Conservation (phyloP, 768 basidiomycete species). For the Leccinum incarnatum region DNA sequence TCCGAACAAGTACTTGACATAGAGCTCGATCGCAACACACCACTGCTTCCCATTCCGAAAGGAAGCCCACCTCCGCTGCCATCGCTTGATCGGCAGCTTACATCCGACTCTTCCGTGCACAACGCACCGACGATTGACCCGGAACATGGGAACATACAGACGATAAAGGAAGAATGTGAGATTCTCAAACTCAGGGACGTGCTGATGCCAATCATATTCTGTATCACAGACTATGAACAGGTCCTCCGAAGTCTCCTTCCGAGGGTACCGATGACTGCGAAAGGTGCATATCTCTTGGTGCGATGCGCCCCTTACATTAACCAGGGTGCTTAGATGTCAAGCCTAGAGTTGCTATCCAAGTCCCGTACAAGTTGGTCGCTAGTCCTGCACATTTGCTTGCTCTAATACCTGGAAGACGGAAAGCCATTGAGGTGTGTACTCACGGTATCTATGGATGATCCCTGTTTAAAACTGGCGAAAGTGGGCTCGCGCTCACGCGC, state of each 20-base stretch:
- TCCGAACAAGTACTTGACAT: slow-evolving; percentile 52
- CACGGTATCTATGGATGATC: neutral
- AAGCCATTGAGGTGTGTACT: slow-evolving; percentile 45
- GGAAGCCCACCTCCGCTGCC: slow-evolving; percentile 24
- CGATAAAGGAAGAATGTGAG: slow-evolving; percentile 21
- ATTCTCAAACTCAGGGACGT: neutral
- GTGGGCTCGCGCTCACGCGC: slow-evolving; percentile 46
- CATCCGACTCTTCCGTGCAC: neutral
- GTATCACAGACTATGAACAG: slow-evolving; percentile 31
- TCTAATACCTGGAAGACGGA: slow-evolving; percentile 42
- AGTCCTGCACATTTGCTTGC: slow-evolving; percentile 34
- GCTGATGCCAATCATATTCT: neutral
- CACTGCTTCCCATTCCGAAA: slow-evolving; percentile 33
- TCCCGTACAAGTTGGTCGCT: slow-evolving; percentile 40
- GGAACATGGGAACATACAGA: neutral
- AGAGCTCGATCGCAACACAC: slow-evolving; percentile 43
- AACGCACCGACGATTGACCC: slow-evolving; percentile 1
- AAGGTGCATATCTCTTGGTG: slow-evolving; percentile 30
- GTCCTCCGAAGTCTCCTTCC: slow-evolving; percentile 37
- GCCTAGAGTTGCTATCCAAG: slow-evolving; percentile 23
- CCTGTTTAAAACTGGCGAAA: slow-evolving; percentile 18
- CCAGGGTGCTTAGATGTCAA: slow-evolving; percentile 34
- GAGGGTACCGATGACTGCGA: slow-evolving; percentile 43
- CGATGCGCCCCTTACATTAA: neutral
- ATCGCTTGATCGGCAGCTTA: slow-evolving; percentile 26